Evolutionary conservation across 306 rosid species (phyloP), one percentile per base, ranked within the genome.

Genomic region (Ziziphus jujuba): DNA sequence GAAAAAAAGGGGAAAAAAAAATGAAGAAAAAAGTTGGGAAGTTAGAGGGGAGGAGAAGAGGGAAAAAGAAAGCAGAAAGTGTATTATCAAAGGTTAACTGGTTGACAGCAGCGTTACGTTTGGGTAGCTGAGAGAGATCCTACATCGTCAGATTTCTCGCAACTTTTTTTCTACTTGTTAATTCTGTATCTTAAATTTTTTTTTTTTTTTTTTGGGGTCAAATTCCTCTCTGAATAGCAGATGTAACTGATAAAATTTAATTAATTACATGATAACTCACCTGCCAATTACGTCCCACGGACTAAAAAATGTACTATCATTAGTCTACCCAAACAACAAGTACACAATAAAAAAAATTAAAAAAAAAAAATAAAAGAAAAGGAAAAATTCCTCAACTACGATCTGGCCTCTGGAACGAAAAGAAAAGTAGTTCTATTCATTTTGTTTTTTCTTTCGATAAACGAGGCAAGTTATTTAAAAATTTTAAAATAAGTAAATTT

Each of bases 221-320:
- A 70, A 60, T 77, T 75, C 75, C 75, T 71, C 74, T 66, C 70
- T 63, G 50, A 64, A 57, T 74, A 63, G 34, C 68, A 77, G 90
- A 84, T 89, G 90, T 86, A 89, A 89, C 84, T 75, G 87, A 75
- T 80, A 87, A 91, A 79, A 78, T 77, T 84, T 74, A 84, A 82
- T 87, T 80, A 79, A 82, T 87, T 80, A 79, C 88, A 87, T 79
- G 81, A 89, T 81, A 72, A 69, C 75, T 80, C 77, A 77, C 78
- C 70, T 74, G 70, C 69, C 67, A 66, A 66, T 65, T 64, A 16
- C 31, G 5, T 44, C 2, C 33, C 23, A n/a, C 25, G 9, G 6
- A 0, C 9, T 0, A 1, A 16, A 10, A 17, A 11, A 47, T 8
- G 51, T 47, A 47, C 51, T 5, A 47, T 10, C n/a, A n/a, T 0